A percentile compares a stretch with the other conserved stretches of the same genome.
phyloP scores from a whole-genome alignment of 306 rosid species.

The Prinsepia uniflora region DNA sequence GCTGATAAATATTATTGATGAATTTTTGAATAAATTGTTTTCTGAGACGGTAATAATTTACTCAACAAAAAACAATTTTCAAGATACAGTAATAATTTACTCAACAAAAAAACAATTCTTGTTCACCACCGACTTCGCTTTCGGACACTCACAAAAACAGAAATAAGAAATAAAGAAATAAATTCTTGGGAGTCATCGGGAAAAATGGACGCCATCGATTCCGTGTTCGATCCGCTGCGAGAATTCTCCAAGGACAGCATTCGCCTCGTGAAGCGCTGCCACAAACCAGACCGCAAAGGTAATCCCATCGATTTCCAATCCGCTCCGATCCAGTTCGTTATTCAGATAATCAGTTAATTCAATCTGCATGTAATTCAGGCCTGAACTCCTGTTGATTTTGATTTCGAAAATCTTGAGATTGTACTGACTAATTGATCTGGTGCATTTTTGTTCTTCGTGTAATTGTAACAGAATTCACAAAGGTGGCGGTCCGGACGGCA shows the following conservation, averaged over 20 bases:
- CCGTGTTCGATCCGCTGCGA: conserved; percentile 65
- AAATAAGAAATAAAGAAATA: background rate
- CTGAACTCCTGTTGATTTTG: background rate
- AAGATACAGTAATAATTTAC: too few species aligned
- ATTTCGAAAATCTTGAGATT: background rate
- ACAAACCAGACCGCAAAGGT: conserved; percentile 79
- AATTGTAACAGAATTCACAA: conserved; percentile 45
- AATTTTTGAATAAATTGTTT: too few species aligned
- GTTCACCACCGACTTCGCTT: background rate
- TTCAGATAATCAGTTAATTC: background rate
- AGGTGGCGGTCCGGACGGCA: conserved; percentile 78
- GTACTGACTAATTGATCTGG: background rate
- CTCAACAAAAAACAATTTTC: too few species aligned
- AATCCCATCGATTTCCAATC: background rate
- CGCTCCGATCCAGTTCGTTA: background rate
- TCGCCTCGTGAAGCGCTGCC: conserved; percentile 71
- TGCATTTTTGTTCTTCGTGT: background rate
- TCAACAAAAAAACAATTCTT: background rate
- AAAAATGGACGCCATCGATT: conserved; percentile 65
- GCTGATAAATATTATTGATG: too few species aligned
- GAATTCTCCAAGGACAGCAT: conserved; percentile 71
- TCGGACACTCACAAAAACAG: background rate
- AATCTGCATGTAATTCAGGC: background rate
- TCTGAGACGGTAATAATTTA: too few species aligned
- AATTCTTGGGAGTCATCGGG: background rate